phyloP scores from a whole-genome alignment of 805 yeast species.

The Danielozyma ontarioensis region DNA sequence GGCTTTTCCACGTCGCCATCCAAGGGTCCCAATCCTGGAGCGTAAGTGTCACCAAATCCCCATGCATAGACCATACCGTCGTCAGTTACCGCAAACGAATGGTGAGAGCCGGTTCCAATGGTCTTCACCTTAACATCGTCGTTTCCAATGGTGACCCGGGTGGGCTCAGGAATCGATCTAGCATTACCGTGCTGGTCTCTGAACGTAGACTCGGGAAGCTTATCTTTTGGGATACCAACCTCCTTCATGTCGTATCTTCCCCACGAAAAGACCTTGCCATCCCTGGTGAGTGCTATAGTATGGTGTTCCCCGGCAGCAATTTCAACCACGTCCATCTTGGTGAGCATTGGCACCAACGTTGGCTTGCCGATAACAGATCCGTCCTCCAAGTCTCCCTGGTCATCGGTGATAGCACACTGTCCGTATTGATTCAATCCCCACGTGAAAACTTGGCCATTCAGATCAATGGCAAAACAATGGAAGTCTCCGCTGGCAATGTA shows the following conservation, averaged over 20 bases:
- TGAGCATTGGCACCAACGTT: conserved; percentile 61
- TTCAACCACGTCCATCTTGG: conserved; percentile 48
- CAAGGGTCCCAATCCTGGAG: conserved; percentile 89
- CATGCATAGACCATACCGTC: conserved; percentile 89
- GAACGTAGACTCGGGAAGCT: conserved; percentile 68
- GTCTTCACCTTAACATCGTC: conserved; percentile 30
- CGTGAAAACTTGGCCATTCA: conserved; percentile 62
- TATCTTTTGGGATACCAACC: conserved; percentile 66
- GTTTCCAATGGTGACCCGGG: conserved; percentile 44
- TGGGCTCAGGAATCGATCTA: conserved; percentile 83
- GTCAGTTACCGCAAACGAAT: conserved; percentile 76
- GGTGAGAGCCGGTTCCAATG: conserved; percentile 87
- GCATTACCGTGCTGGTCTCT: conserved; percentile 75
- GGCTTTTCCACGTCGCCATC: conserved; percentile 87
- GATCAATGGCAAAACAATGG: conserved; percentile 88
- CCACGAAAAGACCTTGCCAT: conserved; percentile 75
- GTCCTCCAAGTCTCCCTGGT: conserved; percentile 71
- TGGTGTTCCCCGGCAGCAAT: conserved; percentile 96
- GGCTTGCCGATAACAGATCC: conserved; percentile 80
- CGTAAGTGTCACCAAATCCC: conserved; percentile 98
- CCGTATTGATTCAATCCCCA: conserved; percentile 99
- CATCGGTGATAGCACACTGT: conserved; percentile 72
- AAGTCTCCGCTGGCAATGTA: conserved; percentile 90
- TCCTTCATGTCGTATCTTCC: conserved; percentile 95
- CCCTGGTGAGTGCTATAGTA: conserved; percentile 64